A percentile compares a stretch with the other conserved stretches of the same genome.
Evolutionary conservation across 371 early-diverging fungal species (phyloP).

Genomic region (Synchytrium microbalum): DNA sequence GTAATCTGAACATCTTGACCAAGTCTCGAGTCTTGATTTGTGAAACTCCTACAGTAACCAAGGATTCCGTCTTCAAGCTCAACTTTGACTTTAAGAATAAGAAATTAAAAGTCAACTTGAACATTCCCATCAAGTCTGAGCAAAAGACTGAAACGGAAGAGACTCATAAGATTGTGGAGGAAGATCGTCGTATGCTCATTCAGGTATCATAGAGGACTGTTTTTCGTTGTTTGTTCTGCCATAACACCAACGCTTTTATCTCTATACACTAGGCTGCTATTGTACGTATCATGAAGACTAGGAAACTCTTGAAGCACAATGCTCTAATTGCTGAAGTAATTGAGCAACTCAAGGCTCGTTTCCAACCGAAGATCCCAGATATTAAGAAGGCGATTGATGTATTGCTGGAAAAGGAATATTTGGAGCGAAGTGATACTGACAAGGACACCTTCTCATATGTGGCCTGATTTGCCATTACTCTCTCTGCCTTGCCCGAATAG

Average conservation of each 20-base stretch:
- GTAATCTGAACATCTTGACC: constrained; percentile 61
- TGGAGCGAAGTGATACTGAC: constrained; percentile 44
- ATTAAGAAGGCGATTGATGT: constrained; percentile 85
- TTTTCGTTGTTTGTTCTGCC: no score
- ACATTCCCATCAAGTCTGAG: constrained; percentile 50
- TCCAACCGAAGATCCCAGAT: constrained; percentile 63
- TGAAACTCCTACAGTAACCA: constrained; percentile 12
- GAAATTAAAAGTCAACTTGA: constrained; percentile 73
- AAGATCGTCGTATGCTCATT: constrained; percentile 70
- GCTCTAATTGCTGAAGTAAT: constrained; percentile 73
- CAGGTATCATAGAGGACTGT: no score
- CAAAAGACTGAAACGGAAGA: constrained; percentile 60
- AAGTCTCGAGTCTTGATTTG: constrained; percentile 71
- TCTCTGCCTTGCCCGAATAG: no score
- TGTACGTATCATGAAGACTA: constrained; percentile 78
- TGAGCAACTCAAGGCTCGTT: constrained; percentile 61
- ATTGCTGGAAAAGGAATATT: constrained; percentile 78
- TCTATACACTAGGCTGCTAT: constrained; percentile 68
- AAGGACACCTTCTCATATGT: neutral
- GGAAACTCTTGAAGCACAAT: constrained; percentile 57
- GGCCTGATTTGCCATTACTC: neutral
- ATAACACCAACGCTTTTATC: no score
- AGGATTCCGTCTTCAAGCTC: neutral
- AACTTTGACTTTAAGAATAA: constrained; percentile 40
- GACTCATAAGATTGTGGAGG: constrained; percentile 67